These are phyloP conservation scores for Lachancea kluyveri DNA, from an alignment of 805 yeast species.

Conservation along the genomic window DNA sequence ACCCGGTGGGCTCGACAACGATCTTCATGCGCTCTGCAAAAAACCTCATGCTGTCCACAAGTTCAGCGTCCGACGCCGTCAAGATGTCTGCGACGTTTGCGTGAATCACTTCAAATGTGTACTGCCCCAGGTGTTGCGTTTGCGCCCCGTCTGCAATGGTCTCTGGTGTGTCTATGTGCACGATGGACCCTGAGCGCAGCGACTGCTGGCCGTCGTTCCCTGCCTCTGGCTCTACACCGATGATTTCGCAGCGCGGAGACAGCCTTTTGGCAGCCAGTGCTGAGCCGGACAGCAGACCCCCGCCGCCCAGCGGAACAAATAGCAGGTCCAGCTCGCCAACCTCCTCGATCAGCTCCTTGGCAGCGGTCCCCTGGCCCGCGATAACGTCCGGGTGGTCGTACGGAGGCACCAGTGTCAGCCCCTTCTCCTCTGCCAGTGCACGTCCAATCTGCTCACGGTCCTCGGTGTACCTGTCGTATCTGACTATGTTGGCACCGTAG, in stretches of 20 bases:
- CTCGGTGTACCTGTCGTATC: constrained; percentile 35
- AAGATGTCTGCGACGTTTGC: constrained; percentile 14
- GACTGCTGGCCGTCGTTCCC: constrained; percentile 19
- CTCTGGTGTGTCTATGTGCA: constrained; percentile 11
- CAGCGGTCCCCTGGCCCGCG: constrained; percentile 47
- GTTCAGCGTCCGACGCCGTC: constrained; percentile 15
- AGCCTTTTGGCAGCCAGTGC: constrained; percentile 14
- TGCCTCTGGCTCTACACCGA: constrained; percentile 18
- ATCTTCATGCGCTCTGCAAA: constrained; percentile 18
- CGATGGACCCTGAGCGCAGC: constrained; percentile 12
- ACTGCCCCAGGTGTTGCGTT: constrained; percentile 16
- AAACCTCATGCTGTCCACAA: constrained; percentile 12
- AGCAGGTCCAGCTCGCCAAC: constrained; percentile 37
- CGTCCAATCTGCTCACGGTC: constrained; percentile 42
- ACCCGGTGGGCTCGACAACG: constrained; percentile 18
- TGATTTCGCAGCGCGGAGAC: constrained; percentile 13
- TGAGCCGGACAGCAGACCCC: constrained; percentile 44
- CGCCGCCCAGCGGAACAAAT: constrained; percentile 50
- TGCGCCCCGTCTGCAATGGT: constrained; percentile 21
- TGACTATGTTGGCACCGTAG: constrained; percentile 44
- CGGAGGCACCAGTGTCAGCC: constrained; percentile 41
- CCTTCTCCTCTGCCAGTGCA: constrained; percentile 31
- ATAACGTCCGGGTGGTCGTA: constrained; percentile 44
- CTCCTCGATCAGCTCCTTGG: constrained; percentile 40
- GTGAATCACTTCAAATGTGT: constrained; percentile 14